Base-by-base conservation (phyloP, 2,329 filamentous ascomycete genomes). In the Cytospora paraplurivora region DNA sequence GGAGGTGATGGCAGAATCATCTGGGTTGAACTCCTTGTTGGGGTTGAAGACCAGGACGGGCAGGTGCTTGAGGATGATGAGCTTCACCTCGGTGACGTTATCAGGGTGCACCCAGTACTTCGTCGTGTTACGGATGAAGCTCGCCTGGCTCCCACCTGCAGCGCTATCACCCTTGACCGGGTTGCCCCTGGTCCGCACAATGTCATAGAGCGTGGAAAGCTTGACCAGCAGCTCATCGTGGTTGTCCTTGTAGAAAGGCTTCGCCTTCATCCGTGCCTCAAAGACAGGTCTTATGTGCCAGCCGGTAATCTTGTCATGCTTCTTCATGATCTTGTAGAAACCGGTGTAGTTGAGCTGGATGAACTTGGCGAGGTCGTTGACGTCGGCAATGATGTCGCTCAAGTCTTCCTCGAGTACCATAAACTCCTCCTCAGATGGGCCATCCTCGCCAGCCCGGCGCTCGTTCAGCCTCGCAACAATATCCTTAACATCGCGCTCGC, bases 271-370 rank as follows among this genome's bases (percentile, higher is more conserved):
- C 64, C 94, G 88, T 50, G 93, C 89, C 64, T 96, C 94, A 76
- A 99, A 99, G n/a, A 96, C 92, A 37, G 95, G 95, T 71, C 91
- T 93, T 38, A 99, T 86, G 72, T 95, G 88, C 93, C 94, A 97
- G 66, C 88, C 85, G 0, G 95, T 99, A 82, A 91, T 84, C 92
- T 99, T 99, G 79, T 97, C 95, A 76, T 99, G 95, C 83, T 99
- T 99, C 84, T 99, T 99, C 78, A 99, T 97, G 68, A 99, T 99
- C 83, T 99, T 99, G 81, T 97, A 96, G 76, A 99, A 99, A 6
- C 95, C 95, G 0, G 94, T 98, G 75, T 99, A 99, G 79, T 99
- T 99, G 74, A 99, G 81, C 79, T 97, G 94, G 7, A 96, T 96
- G 75, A 97, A 99, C 79, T 98, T 98, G 76, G 95, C 93, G 65